These are phyloP conservation scores for Mycena vitilis DNA, from an alignment of 768 basidiomycete species.

Conservation along the genomic window DNA sequence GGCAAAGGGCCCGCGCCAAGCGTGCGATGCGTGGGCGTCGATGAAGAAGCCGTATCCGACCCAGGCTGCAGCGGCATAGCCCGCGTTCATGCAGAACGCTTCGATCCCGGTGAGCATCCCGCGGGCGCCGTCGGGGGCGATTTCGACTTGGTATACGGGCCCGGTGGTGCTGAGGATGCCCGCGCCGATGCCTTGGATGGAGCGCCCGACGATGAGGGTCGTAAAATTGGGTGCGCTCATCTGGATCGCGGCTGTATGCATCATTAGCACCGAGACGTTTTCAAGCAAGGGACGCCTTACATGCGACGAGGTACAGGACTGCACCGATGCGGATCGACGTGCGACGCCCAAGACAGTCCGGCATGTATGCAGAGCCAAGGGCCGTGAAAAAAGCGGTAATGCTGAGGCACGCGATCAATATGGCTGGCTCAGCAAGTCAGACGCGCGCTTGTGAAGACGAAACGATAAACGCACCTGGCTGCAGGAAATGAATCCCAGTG, in stretches of 20 bases:
- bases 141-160: constrained; percentile 61
- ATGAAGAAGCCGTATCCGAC: constrained; percentile 63
- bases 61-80: constrained; percentile 62
- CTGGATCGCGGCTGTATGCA: constrained; percentile 53
- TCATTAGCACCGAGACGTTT: neutral
- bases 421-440: constrained; percentile 47
- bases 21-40: constrained; percentile 55
- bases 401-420: constrained; percentile 62
- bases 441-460: neutral
- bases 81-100: constrained; percentile 63
- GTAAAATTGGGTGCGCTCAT: constrained; percentile 60
- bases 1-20: constrained; percentile 69
- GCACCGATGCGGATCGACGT: constrained; percentile 63
- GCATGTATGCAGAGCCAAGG: constrained; percentile 58
- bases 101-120: constrained; percentile 67
- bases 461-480: constrained; percentile 51
- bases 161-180: constrained; percentile 64
- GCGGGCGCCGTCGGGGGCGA: constrained; percentile 58
- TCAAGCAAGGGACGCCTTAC: neutral
- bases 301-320: constrained; percentile 59
- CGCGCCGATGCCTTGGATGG: constrained; percentile 60
- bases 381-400: constrained; percentile 57
- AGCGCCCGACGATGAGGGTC: constrained; percentile 54
- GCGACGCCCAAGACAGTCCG: constrained; percentile 61
- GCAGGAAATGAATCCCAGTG: constrained; percentile 53